Base-by-base conservation (phyloP, 2,329 filamentous ascomycete genomes). In the Huntiella decipiens region DNA sequence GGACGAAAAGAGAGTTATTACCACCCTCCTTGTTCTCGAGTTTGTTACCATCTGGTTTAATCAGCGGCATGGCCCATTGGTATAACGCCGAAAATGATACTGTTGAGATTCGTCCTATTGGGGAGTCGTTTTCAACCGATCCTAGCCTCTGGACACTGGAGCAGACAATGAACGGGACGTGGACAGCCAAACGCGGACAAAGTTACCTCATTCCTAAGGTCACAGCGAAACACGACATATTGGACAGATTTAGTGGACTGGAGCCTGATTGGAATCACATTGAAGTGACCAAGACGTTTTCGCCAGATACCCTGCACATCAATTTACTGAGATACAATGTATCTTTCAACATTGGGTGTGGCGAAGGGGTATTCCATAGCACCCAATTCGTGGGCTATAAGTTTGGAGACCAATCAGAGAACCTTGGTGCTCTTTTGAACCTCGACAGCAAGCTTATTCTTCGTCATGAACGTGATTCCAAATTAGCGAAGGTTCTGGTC, bases 271-370 rank as follows among this genome's bases (percentile, higher is more conserved):
- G 28, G 5, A 41, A 41, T 3, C n/a, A 44, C 10, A 40, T 48
- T 16, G 33, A 50, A 8, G 12, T 50, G 11, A 44, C 35, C 7
- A 13, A 22, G 5, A 3, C n/a, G 4, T 15, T 7, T 2, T 11
- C n/a, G 3, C 16, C n/a, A 4, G 13, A n/a, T 11, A 12, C 5
- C 38, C n/a, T 70, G 2, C 53, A 62, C 0, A 56, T 70, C 1
- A 58, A 65, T 1, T 48, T 77, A 0, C 68, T 70, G 0, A 58
- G 65, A 2, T 54, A 73, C 0, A 60, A 64, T 4, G 56, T 76
- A 0, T 59, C 61, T 0, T 78, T 77, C 48, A 53, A 49, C 5
- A 45, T 71, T 1, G 50, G 52, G 1, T 11, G 47, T 2, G 54
- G 56, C 0, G 51, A 54, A 0, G 43, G 51, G 0, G 37, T 38